phyloP scores from a whole-genome alignment of 1,139 yeast genomes.

The Geotrichum klebahnii region DNA sequence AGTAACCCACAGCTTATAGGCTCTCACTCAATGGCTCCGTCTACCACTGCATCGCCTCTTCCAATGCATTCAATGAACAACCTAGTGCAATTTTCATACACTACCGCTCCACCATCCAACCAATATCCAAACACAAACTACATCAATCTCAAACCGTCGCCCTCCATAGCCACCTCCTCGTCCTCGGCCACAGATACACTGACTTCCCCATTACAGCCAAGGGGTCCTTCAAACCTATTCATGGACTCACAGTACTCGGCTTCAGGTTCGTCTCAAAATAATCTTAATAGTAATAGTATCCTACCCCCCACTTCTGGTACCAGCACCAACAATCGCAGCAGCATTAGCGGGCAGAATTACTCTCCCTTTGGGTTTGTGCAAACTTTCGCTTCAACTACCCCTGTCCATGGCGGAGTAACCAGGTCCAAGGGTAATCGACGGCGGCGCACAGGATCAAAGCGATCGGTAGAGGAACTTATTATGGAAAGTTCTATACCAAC shows the following conservation, averaged over 20 bases:
- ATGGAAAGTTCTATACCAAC: conserved; percentile 32
- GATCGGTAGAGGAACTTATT: conserved; percentile 34
- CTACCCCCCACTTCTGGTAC: neutral
- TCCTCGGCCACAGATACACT: too few relatives aligned
- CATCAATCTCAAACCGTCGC: too few relatives aligned
- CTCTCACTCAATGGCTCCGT: neutral
- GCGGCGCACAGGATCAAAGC: conserved; percentile 25
- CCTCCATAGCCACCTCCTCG: too few relatives aligned
- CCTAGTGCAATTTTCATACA: conserved; percentile 1
- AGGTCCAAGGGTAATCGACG: neutral
- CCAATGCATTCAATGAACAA: neutral
- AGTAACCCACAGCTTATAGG: neutral
- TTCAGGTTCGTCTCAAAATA: too few relatives aligned
- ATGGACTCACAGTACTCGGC: too few relatives aligned
- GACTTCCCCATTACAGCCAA: too few relatives aligned
- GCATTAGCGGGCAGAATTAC: neutral
- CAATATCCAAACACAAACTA: too few relatives aligned
- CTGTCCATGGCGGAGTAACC: conserved; percentile 3
- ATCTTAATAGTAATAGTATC: too few relatives aligned
- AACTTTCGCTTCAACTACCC: neutral
- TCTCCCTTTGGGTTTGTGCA: neutral
- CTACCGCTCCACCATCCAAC: conserved; percentile 7
- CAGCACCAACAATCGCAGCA: neutral
- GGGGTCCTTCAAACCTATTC: conserved; percentile 10
- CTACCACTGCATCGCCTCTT: conserved; percentile 7